Evolutionary conservation across 495 filamentous ascomycete genomes (phyloP).

Genomic region (Xylaria bambusicola): DNA sequence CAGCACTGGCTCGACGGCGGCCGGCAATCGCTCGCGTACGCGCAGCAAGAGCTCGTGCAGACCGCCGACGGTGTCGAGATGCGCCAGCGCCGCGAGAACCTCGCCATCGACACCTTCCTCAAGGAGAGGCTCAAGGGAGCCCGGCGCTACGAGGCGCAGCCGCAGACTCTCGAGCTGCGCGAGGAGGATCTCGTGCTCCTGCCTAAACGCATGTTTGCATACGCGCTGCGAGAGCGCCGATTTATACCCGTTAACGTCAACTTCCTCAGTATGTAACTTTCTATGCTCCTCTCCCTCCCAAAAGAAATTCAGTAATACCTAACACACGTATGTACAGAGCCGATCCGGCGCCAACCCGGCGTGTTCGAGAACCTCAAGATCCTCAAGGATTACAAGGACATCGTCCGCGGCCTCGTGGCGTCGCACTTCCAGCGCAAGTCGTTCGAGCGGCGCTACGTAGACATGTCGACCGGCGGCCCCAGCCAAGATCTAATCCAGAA

Average conservation of each 20-base stretch:
- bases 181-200: slow-evolving; percentile 41
- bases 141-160: slow-evolving; percentile 24
- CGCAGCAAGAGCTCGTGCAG: slow-evolving; percentile 33
- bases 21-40: slow-evolving; percentile 27
- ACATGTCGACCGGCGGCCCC: slow-evolving; percentile 39
- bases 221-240: slow-evolving; percentile 40
- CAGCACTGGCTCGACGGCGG: slow-evolving; percentile 31
- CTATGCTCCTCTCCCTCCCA: no score
- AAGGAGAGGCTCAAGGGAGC: slow-evolving; percentile 32
- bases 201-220: slow-evolving; percentile 42
- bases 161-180: slow-evolving; percentile 26
- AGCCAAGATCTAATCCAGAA: slow-evolving; percentile 64
- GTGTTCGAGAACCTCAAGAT: slow-evolving; percentile 59
- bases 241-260: slow-evolving; percentile 39
- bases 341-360: slow-evolving; percentile 45
- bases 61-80: slow-evolving; percentile 32
- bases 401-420: slow-evolving; percentile 54
- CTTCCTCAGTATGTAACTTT: slow-evolving; percentile 30
- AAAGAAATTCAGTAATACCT: no score
- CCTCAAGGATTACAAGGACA: slow-evolving; percentile 50
- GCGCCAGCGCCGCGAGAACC: slow-evolving; percentile 34
- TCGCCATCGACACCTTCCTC: slow-evolving; percentile 34
- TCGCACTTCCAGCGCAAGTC: slow-evolving; percentile 41
- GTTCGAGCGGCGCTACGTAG: slow-evolving; percentile 57
- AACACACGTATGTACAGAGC: slow-evolving; percentile 18